Conservation (phyloP, 495 filamentous ascomycete genomes). For the Aspergillus biplanus region DNA sequence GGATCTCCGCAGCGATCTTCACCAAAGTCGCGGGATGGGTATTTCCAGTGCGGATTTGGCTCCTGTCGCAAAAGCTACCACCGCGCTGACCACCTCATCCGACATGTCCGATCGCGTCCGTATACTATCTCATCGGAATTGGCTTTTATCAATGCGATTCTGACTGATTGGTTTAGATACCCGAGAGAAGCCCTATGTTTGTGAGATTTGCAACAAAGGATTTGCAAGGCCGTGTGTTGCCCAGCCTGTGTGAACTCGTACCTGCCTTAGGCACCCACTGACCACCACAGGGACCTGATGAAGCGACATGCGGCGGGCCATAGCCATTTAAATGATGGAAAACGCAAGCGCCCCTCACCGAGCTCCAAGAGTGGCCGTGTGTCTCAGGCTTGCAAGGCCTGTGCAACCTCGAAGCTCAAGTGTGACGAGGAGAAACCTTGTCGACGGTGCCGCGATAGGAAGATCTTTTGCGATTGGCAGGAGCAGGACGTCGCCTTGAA, state of each 20-base stretch:
- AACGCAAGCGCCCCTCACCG: constrained; percentile 48
- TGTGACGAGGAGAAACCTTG: constrained; percentile 57
- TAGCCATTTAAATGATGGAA: constrained; percentile 43
- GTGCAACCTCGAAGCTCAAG: constrained; percentile 57
- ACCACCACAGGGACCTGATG: constrained; percentile 47
- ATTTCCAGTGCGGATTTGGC: constrained; percentile 58
- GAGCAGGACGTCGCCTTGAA: constrained; percentile 37
- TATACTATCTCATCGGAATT: not conserved
- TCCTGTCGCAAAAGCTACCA: constrained; percentile 57
- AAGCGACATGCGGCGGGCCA: constrained; percentile 60
- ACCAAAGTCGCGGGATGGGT: constrained; percentile 28
- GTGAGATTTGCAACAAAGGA: constrained; percentile 54
- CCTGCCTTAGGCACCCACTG: not conserved
- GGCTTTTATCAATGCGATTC: not conserved
- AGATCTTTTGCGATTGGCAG: constrained; percentile 49
- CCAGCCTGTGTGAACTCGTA: not conserved
- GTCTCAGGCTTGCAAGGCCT: constrained; percentile 56
- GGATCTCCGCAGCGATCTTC: constrained; percentile 23
- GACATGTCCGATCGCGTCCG: constrained; percentile 57
- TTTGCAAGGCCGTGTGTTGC: constrained; percentile 52
- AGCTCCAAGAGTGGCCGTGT: constrained; percentile 53
- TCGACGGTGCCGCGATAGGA: constrained; percentile 50
- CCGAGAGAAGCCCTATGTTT: constrained; percentile 56
- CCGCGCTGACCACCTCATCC: constrained; percentile 59
- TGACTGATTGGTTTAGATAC: constrained; percentile 37